Evolutionary conservation across 1,284 basidiomycete species (phyloP), one percentile per base, ranked within the genome.

Genomic region (Trametes hirsuta): DNA sequence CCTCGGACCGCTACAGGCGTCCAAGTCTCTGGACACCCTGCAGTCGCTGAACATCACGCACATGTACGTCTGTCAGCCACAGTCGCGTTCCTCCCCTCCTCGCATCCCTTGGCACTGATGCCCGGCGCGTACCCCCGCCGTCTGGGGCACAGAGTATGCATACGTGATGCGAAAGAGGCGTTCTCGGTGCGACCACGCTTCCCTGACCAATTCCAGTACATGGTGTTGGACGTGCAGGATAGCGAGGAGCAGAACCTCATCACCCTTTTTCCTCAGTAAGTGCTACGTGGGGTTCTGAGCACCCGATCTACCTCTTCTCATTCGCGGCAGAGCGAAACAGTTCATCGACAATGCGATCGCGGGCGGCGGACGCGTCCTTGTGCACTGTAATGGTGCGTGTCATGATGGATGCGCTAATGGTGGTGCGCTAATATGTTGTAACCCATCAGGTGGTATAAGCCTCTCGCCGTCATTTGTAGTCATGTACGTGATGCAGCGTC

Each of bases 241-340:
- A 93, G 87, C 67, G 91, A 94, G 75, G 91, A 94, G 70, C 93
- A 95, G 75, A 95, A 95, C 70, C 81, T 95, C 55, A 95, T 95
- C 68, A 83, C 88, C 21, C 75, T 94, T 44, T 95, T 95, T 72
- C 92, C 93, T 25, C 71, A 71, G 92, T 91, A 66, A 63, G 85
- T 74, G 44, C 9, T 64, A 15, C 18, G n/a, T 34, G 24, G 39
- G 47, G 18, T 55, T 22, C 21, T 18, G 22, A 6, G 15, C 24
- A 1, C 15, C 0, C 2, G 4, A 24, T 35, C 3, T 6, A 18
- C 22, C 12, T 24, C 30, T 49, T 22, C 10, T 34, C 41, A 22
- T 24, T 41, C 46, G 47, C n/a, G 48, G 4, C 63, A 93, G 90
- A 62, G 93, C 92, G 15, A 87, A 88, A 63, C 71, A 77, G 21